Evolutionary conservation across 148 eudicot genomes (phyloP), one percentile per base, ranked within the genome.

Genomic region (Vaccinium myrtillus): DNA sequence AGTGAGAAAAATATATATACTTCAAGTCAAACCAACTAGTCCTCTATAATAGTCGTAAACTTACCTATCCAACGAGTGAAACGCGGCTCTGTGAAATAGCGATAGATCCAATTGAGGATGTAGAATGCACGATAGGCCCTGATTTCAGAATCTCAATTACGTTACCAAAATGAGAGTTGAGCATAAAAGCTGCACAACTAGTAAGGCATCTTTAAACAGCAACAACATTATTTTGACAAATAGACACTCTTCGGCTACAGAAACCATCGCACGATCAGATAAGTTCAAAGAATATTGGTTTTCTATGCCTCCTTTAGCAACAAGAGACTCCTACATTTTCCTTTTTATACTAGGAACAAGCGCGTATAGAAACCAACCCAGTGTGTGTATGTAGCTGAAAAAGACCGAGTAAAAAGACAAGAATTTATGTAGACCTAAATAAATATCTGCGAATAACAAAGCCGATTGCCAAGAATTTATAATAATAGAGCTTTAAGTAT

Each of bases 61-160:
- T 89, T 93, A 94, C 98, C 82, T 80, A 96, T 93, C 98, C 98
- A 96, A 83, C 92, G 92, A 79, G 78, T 84, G 82, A 93, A 96
- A 85, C 70, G 93, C 30, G 70, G 89, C 88, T 94, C 97, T 1
- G 97, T 93, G 81, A 96, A 87, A 81, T 93, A 96, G 86, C 98
- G 98, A 86, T 92, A 96, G 46, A 96, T 91, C 98, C 98, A 96
- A 86, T 96, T 96, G 83, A 94, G 82, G 81, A 96, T 96, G 92
- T 96, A 96, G 25, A 96, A 84, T 83, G 90, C 93, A 81, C 98
- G 93, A 86, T 96, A 95, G 82, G 98, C 96, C 89, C 98, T 96
- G 93, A 39, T 65, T 63, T 75, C 54, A 4, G 78, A 21, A 87
- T 21, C 59, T 77, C 32, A 51, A 11, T 50, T 49, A 23, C n/a